Evolutionary conservation across 1,284 basidiomycete species (phyloP), one percentile per base, ranked within the genome.

Genomic region (Tilletiopsis washingtonensis): DNA sequence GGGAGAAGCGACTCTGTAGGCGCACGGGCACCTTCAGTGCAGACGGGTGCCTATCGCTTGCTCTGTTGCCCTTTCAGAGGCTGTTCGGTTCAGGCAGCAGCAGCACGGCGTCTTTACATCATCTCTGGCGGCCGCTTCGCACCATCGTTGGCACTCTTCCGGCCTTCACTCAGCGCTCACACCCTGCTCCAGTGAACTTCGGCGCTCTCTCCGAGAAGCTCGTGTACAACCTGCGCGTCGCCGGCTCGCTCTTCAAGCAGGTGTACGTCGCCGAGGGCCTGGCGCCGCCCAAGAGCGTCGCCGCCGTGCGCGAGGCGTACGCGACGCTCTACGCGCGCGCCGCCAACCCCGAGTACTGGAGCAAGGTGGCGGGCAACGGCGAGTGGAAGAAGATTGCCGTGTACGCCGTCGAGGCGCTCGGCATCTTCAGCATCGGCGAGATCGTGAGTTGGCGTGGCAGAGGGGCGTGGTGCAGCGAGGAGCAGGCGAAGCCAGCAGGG

Each of bases 381-480:
- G 84, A 88, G 64, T 84, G 85, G 80, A 81, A 81, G 37, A 82
- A 81, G 61, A 53, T 71, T 45, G 86, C 82, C 36, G 76, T 97
- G 48, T 93, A 91, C 73, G 91, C 84, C 47, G 75, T 88, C 26
- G 91, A 96, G 76, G 86, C 86, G 38, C 88, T 89, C 70, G 84
- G 84, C 29, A 85, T 91, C 65, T 91, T 85, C 78, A 86, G 62
- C 29, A 71, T 73, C 44, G 70, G 70, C 29, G 69, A 73, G 51
- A 73, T 73, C 55, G 63, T 65, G 48, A 53, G 63, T 59, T 6
- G 14, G 3, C 15, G 5, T 40, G 23, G 7, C 15, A 7, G 9
- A 25, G 27, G 24, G 7, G 45, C 19, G 37, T 25, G 27, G 29
- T 5, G 11, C 12, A 36, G 27, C 7, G 38, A 14, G 40, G 21